These are phyloP conservation scores for Phyllosticta capitalensis DNA, from an alignment of 2,329 filamentous ascomycete genomes.

Conservation along the genomic window DNA sequence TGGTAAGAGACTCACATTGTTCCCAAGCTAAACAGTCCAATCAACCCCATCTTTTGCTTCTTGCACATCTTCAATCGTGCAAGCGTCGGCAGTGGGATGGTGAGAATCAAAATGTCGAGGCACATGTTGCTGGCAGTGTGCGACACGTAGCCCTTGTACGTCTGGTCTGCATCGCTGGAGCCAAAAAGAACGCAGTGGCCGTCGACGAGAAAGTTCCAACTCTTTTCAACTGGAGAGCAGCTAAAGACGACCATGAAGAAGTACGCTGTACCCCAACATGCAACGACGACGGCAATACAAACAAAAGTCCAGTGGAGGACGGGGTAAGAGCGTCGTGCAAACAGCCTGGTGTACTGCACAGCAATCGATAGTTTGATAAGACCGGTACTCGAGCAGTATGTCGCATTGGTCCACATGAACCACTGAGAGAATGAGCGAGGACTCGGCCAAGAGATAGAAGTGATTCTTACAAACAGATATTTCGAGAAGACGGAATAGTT, in stretches of 20 bases:
- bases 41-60: conserved; percentile 22
- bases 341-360: conserved; percentile 28
- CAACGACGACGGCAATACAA: conserved; percentile 17
- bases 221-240: conserved; percentile 22
- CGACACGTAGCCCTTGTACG: conserved; percentile 22
- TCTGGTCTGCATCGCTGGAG: conserved; percentile 19
- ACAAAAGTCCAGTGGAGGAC: conserved; percentile 16
- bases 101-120: conserved; percentile 23
- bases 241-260: conserved; percentile 23
- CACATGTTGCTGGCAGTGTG: conserved; percentile 26
- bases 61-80: conserved; percentile 20
- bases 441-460: too few species aligned
- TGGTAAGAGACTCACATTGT: neutral
- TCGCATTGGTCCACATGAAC: conserved; percentile 23
- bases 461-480: conserved; percentile 23
- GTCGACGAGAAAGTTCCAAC: conserved; percentile 18
- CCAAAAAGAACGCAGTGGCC: conserved; percentile 28
- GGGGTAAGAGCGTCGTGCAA: conserved; percentile 14
- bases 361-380: conserved; percentile 30
- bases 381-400: conserved; percentile 23
- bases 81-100: conserved; percentile 25
- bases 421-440: conserved; percentile 14
- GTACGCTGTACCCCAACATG: conserved; percentile 24
- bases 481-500: conserved; percentile 10
- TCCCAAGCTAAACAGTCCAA: conserved; percentile 15